Percentiles rank a stretch among this genome's conserved stretches.
Conservation (phyloP, 192 early-diverging fungal genomes). For the Backusella australiensis region DNA sequence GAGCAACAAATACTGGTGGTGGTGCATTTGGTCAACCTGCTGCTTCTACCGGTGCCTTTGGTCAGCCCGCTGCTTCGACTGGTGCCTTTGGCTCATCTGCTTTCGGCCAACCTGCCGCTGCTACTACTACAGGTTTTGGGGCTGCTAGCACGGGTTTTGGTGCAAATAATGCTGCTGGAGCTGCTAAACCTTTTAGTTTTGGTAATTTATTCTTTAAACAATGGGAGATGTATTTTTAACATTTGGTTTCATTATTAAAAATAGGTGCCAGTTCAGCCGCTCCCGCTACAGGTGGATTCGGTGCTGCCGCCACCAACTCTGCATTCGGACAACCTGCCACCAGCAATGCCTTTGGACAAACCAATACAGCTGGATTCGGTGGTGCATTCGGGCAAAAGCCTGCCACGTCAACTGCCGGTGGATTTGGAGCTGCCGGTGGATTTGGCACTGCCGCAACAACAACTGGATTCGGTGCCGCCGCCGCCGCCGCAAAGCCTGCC, state of each 20-base stretch:
- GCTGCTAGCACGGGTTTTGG: constrained; percentile 23
- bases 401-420: constrained; percentile 20
- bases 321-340: constrained; percentile 33
- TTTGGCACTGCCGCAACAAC: constrained; percentile 9
- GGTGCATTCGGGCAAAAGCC: constrained; percentile 12
- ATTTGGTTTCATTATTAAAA: not conserved
- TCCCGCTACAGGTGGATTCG: constrained; percentile 41
- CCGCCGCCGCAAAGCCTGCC: not conserved
- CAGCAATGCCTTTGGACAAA: constrained; percentile 28
- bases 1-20: constrained; percentile 22
- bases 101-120: constrained; percentile 6
- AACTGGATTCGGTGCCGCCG: constrained; percentile 24
- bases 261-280: constrained; percentile 20
- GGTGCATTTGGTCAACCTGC: constrained; percentile 46
- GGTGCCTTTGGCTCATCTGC: constrained; percentile 25
- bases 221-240: no score
- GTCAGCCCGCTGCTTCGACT: constrained; percentile 26
- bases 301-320: constrained; percentile 25
- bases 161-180: constrained; percentile 31
- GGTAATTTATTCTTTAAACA: constrained; percentile 5
- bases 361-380: not conserved
- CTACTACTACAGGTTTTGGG: not conserved
- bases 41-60: constrained; percentile 17
- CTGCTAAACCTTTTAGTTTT: constrained; percentile 33
- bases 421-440: constrained; percentile 10